Percentiles rank a stretch among this genome's conserved stretches.
phyloP scores from a whole-genome alignment of 1,139 yeast genomes.

The Pneumocystis carinii region DNA sequence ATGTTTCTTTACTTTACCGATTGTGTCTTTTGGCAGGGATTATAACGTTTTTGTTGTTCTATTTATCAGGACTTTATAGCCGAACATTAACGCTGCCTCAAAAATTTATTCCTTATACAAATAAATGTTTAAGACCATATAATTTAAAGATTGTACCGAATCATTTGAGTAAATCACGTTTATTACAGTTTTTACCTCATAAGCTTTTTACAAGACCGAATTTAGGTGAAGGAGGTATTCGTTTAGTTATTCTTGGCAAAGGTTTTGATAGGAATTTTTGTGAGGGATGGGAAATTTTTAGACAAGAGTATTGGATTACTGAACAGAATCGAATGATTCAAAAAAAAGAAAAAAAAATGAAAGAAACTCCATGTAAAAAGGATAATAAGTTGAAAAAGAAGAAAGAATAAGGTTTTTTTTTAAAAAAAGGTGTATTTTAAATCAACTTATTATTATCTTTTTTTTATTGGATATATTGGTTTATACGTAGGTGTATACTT shows the following conservation, averaged over 20 bases:
- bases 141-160: conserved; percentile 9
- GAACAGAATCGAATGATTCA: conserved; percentile 48
- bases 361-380: neutral
- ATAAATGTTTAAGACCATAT: conserved; percentile 7
- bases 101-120: conserved; percentile 11
- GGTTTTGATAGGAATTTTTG: conserved; percentile 68
- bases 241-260: conserved; percentile 59
- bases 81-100: conserved; percentile 7
- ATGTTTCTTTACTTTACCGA: conserved; percentile 6
- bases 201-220: neutral
- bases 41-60: conserved; percentile 8
- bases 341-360: neutral
- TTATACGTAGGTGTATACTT: neutral
- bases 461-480: neutral
- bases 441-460: neutral
- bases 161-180: neutral
- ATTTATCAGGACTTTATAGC: conserved; percentile 8
- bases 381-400: neutral
- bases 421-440: neutral
- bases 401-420: neutral
- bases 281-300: conserved; percentile 88
- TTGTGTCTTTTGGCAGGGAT: conserved; percentile 8
- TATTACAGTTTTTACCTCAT: neutral
- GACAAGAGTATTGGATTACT: conserved; percentile 85
- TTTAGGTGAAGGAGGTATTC: conserved; percentile 4